phyloP scores from a whole-genome alignment of 768 basidiomycete genomes.

The Filobasidium floriforme region DNA sequence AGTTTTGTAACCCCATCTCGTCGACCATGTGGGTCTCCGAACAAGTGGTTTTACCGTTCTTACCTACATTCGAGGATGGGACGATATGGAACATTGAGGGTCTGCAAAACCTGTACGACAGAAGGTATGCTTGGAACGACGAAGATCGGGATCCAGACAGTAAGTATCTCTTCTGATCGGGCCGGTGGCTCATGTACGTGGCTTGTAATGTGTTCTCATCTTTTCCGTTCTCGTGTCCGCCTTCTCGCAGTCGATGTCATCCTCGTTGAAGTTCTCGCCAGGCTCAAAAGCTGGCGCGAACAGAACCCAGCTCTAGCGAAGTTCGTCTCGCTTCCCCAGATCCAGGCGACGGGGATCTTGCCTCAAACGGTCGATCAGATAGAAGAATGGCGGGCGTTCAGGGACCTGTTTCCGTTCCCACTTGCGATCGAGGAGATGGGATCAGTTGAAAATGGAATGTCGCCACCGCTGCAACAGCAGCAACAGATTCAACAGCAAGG shows the following conservation, averaged over 20 bases:
- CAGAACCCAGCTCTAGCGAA: not conserved
- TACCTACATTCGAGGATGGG: not conserved
- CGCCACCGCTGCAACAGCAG: no score
- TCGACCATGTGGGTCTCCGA: not conserved
- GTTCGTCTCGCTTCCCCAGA: not conserved
- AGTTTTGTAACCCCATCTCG: not conserved
- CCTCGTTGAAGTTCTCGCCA: not conserved
- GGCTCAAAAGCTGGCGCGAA: not conserved
- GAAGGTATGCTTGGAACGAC: not conserved
- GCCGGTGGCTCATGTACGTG: no score
- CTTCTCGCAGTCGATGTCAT: not conserved
- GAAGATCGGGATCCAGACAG: conserved; percentile 2
- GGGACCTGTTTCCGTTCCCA: not conserved
- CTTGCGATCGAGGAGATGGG: not conserved
- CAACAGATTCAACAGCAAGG: no score
- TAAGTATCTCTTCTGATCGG: no score
- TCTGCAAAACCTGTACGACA: not conserved
- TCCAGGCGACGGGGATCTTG: not conserved
- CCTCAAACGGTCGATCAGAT: not conserved
- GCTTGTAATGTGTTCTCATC: no score
- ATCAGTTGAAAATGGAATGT: not conserved
- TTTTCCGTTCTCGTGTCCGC: not conserved
- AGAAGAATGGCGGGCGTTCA: not conserved
- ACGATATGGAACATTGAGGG: not conserved
- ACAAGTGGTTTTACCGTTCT: not conserved